Evolutionary conservation across 2,329 filamentous ascomycete genomes (phyloP), one percentile per base, ranked within the genome.

Genomic region (Fusarium solani-melongenae): DNA sequence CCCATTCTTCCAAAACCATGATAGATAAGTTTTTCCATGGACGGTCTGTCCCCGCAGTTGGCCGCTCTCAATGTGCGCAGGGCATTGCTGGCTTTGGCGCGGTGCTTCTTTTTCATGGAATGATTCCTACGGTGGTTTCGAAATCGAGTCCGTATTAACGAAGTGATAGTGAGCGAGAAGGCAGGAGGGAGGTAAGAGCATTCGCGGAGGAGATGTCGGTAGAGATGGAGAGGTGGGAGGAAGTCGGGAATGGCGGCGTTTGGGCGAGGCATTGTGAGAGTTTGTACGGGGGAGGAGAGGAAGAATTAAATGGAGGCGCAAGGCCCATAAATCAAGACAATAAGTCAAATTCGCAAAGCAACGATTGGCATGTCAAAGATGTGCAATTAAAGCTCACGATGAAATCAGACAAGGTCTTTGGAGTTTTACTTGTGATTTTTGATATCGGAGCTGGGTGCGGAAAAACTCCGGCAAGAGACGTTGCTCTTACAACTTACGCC

Each of bases 171-270:
- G 3, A 81, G 79, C 41, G 85, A 86, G 67, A 87, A 88, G 41
- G 86, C 80, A 3, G 84, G 83, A 2, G 89, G 89, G 3, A 92
- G 86, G 77, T 92, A 92, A 31, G 88, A 86, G 41, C 85, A 83
- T 82, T 91, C 89, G 67, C 90, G 89, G 38, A 92, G 87, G 24
- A 92, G 82, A 66, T 89, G 85, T 64, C 90, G 86, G 79, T 90
- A 92, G 55, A 90, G 80, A 73, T 81, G 77, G n/a, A 78, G 67
- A 38, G 79, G 75, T 11, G 75, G 66, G 17, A 81, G 77, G 39
- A 67, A 69, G 8, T 62, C 15, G 36, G 80, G 78, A 4, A 81
- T 70, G 7, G 72, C 64, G 31, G 74, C 67, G 29, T 75, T 62
- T 10, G 81, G 80, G 14, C 67, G 69, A 62, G 81, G 80, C 81